phyloP scores from a whole-genome alignment of 108 stramenopile genomes.

The Nitzschia palea region DNA sequence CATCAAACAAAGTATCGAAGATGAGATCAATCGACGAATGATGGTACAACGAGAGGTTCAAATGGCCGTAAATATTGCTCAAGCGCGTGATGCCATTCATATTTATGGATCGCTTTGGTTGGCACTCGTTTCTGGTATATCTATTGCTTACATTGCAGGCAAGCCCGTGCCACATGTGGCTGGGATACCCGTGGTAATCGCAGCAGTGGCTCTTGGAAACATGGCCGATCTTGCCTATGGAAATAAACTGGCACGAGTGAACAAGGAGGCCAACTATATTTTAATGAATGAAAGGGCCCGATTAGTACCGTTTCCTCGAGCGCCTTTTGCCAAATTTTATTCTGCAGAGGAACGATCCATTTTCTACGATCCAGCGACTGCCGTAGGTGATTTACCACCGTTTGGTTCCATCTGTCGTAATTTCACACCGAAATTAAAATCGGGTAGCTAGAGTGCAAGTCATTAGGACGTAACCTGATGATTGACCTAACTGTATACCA shows the following conservation, averaged over 20 bases:
- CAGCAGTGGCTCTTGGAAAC: slow-evolving; percentile 51
- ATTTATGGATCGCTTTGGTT: slow-evolving; percentile 52
- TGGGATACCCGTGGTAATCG: slow-evolving; percentile 46
- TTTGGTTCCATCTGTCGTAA: slow-evolving; percentile 27
- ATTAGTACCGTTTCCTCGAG: slow-evolving; percentile 50
- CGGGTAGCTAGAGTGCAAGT: too few relatives aligned
- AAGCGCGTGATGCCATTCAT: slow-evolving; percentile 49
- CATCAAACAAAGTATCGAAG: slow-evolving; percentile 35
- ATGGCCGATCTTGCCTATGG: slow-evolving; percentile 64
- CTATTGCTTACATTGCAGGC: slow-evolving; percentile 29
- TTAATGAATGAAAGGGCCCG: slow-evolving; percentile 53
- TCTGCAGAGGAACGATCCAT: slow-evolving; percentile 37
- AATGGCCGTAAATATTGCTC: slow-evolving; percentile 62
- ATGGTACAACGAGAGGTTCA: slow-evolving; percentile 64
- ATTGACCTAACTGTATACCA: too few relatives aligned
- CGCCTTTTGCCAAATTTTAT: slow-evolving; percentile 55
- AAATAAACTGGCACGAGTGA: slow-evolving; percentile 52
- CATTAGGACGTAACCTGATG: too few relatives aligned
- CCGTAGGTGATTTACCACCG: slow-evolving; percentile 45
- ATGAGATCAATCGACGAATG: slow-evolving; percentile 42
- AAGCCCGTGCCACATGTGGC: slow-evolving; percentile 36
- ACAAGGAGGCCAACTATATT: slow-evolving; percentile 58
- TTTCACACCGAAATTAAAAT: slow-evolving; percentile 14
- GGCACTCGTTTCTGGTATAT: slow-evolving; percentile 30
- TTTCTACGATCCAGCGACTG: slow-evolving; percentile 41